Evolutionary conservation across 2,329 filamentous ascomycete genomes (phyloP), one percentile per base, ranked within the genome.

Genomic region (Thielaviopsis musarum): DNA sequence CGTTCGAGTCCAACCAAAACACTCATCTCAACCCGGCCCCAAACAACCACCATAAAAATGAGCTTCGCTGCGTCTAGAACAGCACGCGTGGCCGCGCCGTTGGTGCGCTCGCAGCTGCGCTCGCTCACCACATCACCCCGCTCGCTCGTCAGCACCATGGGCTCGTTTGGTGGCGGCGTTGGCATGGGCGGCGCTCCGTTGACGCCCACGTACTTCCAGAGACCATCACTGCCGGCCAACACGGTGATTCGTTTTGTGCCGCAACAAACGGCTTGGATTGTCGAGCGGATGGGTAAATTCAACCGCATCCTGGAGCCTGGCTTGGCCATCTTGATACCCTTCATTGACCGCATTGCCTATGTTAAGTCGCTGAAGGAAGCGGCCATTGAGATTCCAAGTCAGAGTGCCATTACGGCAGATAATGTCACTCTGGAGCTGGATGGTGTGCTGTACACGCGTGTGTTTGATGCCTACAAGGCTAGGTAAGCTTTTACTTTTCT

Each of bases 221-320:
- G 80, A 64, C 75, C 78, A 13, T 76, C 79, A 22, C 78, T 96
- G 57, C 93, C 93, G 28, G 88, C 91, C 65, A 98, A 98, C 74
- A 98, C 93, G 3, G 77, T 98, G 63, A 77, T 98, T 66, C 88
- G 91, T 62, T 98, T 97, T 73, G 93, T 98, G 51, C 93, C 93
- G n/a, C 93, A 98, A 74, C 93, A 98, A 76, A 97, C 91, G 66
- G 93, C 93, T 71, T 98, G 93, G 93, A 91, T 98, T 62, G 93
- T 98, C 60, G 93, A 98, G 80, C 91, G 93, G 69, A 98, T 98
- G 93, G 93, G 93, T 67, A 93, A 91, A 73, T 98, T 95, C 76
- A 86, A 88, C 74, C 82, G 91, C 62, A 96, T 98, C 67, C 76
- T 98, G 56, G 82, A 96, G 67, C 93, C 93, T 3, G 93, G 93